phyloP scores from a whole-genome alignment of 169 alveolate genomes.

The Plasmodium inui region DNA sequence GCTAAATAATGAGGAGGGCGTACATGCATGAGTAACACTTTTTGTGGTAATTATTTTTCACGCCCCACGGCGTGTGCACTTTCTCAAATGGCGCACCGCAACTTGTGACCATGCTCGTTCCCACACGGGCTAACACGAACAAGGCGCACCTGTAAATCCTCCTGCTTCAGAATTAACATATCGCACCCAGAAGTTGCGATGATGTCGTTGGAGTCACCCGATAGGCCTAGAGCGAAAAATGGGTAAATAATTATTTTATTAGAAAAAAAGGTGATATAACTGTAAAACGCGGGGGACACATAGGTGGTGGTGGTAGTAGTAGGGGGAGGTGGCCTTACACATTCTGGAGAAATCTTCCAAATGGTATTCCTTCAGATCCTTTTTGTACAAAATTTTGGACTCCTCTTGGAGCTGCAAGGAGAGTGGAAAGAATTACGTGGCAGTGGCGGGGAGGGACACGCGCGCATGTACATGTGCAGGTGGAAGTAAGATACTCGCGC shows the following conservation, averaged over 20 bases:
- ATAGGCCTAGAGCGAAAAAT: conserved; percentile 8
- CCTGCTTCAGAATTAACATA: conserved; percentile 43
- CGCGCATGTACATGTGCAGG: background rate
- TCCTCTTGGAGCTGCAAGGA: conserved; percentile 39
- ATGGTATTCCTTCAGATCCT: conserved; percentile 13
- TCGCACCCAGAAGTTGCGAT: conserved; percentile 15
- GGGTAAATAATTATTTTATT: background rate
- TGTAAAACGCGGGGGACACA: background rate
- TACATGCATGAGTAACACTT: background rate
- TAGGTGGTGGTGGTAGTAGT: background rate
- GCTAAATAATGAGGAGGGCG: background rate
- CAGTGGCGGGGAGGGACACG: background rate
- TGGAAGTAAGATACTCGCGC: background rate
- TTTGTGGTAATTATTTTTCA: background rate
- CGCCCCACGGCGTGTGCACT: background rate
- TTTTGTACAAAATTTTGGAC: conserved; percentile 36
- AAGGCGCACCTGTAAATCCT: conserved; percentile 4
- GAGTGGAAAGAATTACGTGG: background rate
- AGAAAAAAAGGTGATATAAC: background rate
- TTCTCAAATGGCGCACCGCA: background rate
- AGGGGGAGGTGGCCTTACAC: background rate
- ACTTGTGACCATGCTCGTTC: background rate
- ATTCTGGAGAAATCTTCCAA: conserved; percentile 35
- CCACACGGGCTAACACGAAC: background rate
- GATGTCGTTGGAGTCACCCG: conserved; percentile 28